Base-by-base conservation (phyloP, 192 early-diverging fungal genomes). In the Rhizophagus clarus region DNA sequence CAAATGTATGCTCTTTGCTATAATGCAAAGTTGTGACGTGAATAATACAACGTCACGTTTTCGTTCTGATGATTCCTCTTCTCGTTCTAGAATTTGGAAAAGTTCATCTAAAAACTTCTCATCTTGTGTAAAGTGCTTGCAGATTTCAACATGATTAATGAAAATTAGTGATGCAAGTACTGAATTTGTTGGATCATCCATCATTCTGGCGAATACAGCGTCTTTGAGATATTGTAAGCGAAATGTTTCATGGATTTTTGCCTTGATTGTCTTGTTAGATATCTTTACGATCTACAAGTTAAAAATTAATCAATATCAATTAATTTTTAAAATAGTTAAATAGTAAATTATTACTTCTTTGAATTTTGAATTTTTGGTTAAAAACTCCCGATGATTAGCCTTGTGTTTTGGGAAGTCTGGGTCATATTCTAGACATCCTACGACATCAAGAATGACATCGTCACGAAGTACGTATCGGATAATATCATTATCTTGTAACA, bases 361-460 rank as follows among this genome's bases (percentile, higher is more conserved):
- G 68, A 88, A 94, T 72, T 90, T 88, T 70, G 88, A 80, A 32
- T 83, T 84, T 49, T 88, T 83, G 9, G 80, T 74, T 40, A 97
- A 72, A 84, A 95, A 93, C 34, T 94, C 86, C 42, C 96, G 88
- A 83, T 96, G 92, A 3, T 91, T 86, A 29, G 94, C 94, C 72
- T 92, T 93, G 42, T 85, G 79, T 8, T 90, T 89, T 5, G 91
- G 92, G 29, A 89, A 86, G 61, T 93, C 91, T 37, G 92, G 92
- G 64, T 96, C 93, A 83, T 97, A 95, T 91, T 99, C 97, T 47
- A 99, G 82, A 85, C 96, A 94, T 15, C 95, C 95, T 20, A 93
- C 85, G 1, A 95, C 88, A 40, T 82, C 82, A 20, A 90, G 71
- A 74, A 97, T 93, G 68, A 91, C 81, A 11, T 94, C 94, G 74